These are phyloP conservation scores for Wickerhamiella kurtzmanii DNA, from an alignment of 805 yeast species.

Conservation along the genomic window DNA sequence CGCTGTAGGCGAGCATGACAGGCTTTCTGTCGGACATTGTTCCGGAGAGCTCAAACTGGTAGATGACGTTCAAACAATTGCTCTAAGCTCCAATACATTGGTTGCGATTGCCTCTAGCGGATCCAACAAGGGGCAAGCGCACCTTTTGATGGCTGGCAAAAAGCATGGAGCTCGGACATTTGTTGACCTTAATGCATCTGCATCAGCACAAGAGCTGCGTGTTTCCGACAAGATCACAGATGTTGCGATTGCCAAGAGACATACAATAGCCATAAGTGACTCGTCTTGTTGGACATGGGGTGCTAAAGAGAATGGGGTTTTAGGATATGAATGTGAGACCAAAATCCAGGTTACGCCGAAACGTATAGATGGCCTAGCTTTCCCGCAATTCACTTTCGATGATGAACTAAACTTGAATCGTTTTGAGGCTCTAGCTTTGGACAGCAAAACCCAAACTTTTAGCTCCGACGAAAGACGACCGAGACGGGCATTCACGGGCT, in stretches of 20 bases:
- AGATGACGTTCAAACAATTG: not conserved
- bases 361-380: conserved; percentile 5
- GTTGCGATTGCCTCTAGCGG: not conserved
- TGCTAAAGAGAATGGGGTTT: conserved; percentile 14
- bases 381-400: conserved; percentile 7
- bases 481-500: conserved; percentile 7
- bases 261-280: conserved; percentile 12
- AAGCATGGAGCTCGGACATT: not conserved
- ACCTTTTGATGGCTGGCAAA: not conserved
- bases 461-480: conserved; percentile 1
- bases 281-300: conserved; percentile 18
- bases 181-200: not conserved
- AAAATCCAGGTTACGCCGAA: conserved; percentile 10
- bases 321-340: conserved; percentile 14
- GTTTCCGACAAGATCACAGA: conserved; percentile 2
- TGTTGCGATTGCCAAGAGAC: conserved; percentile 12
- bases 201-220: not conserved
- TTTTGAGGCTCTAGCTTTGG: conserved; percentile 12
- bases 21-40: conserved; percentile 7
- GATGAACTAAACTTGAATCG: conserved; percentile 2
- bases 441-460: not conserved
- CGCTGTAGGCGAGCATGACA: conserved; percentile 7
- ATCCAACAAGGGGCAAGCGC: conserved; percentile 3
- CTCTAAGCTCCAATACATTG: conserved; percentile 1
- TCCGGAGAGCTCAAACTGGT: conserved; percentile 2